A percentile compares a stretch with the other conserved stretches of the same genome.
These are phyloP conservation scores for Irpex sp. DNA, from an alignment of 1,284 basidiomycete species.

Conservation along the genomic window DNA sequence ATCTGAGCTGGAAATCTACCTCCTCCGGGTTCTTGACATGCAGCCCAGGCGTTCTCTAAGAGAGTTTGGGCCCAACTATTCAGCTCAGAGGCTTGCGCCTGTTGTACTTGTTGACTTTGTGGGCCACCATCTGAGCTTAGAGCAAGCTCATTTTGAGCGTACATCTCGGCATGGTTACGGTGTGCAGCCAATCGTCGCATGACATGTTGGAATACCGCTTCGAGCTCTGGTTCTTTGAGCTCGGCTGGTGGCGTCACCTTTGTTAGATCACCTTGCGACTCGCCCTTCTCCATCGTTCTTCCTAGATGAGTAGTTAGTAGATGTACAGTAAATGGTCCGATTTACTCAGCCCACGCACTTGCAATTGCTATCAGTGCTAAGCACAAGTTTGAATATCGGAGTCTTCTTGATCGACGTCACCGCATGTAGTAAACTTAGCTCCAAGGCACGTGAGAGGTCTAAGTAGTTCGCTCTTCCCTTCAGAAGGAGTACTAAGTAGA, in stretches of 20 bases:
- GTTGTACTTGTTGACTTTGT: slow-evolving; percentile 18
- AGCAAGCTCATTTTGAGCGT: slow-evolving; percentile 35
- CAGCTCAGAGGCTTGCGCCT: slow-evolving; percentile 34
- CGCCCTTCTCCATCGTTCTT: neutral
- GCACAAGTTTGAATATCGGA: neutral
- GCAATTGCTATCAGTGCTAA: too few relatives aligned
- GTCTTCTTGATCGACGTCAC: neutral
- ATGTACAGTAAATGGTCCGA: neutral
- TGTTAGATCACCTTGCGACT: slow-evolving; percentile 28
- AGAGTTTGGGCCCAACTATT: slow-evolving; percentile 45
- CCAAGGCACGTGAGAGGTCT: neutral
- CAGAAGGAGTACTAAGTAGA: too few relatives aligned
- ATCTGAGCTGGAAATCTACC: slow-evolving; percentile 24
- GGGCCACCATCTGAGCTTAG: slow-evolving; percentile 24
- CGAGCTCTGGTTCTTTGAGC: slow-evolving; percentile 33
- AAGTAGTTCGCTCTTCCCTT: too few relatives aligned
- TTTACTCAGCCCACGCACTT: too few relatives aligned
- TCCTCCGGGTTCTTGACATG: slow-evolving; percentile 43
- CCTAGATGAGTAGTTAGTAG: neutral
- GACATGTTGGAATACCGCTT: slow-evolving; percentile 41
- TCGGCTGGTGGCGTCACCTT: slow-evolving; percentile 39
- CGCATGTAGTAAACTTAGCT: neutral
- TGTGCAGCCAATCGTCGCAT: slow-evolving; percentile 42
- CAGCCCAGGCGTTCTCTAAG: slow-evolving; percentile 42
- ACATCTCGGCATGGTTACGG: slow-evolving; percentile 41